Evolutionary conservation across 495 filamentous ascomycete genomes (phyloP), one percentile per base, ranked within the genome.

Genomic region (Astrothelium macrocarpum): DNA sequence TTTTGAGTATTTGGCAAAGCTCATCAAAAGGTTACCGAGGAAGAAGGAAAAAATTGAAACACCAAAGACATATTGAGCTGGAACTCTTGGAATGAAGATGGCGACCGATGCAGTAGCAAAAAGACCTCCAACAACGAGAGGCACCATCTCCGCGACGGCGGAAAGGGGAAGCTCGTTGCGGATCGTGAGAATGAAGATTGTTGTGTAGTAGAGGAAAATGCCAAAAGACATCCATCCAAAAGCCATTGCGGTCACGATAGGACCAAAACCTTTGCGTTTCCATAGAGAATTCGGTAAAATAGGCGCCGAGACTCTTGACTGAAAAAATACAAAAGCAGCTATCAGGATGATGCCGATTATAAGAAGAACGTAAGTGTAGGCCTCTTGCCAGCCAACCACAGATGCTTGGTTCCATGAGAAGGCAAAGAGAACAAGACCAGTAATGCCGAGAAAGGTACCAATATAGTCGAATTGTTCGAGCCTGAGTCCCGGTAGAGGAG

Each of bases 161-260:
- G 75, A 67, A 1, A 84, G 70, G 0, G 80, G 76, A 11, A 70
- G 68, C 1, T 67, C 53, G 0, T 65, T 60, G 7, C 78, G 71
- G 0, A 78, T 63, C 11, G 71, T 64, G 9, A 11, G 43, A 49
- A 49, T 20, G 23, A 49, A 49, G 7, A 11, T 10, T 3, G n/a
- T 11, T 3, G 7, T 11, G 66, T 84, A 84, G 67, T 74, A 81
- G 14, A 79, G 64, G 71, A 76, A 80, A n/a, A 68, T 84, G 18
- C 84, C 84, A 62, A 87, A 87, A 62, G 74, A 78, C 60, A 76
- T 77, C 86, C 85, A 88, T 2, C 84, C 86, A n/a, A 71, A 69
- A 1, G 79, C 78, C 23, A 85, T 75, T 60, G 79, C 80, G 4
- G 72, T 79, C 10, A 87, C 71, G 29, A 85, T 79, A 68, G 81